Percentiles rank a stretch among this genome's conserved stretches.
phyloP scores from a whole-genome alignment of 192 early-diverging fungal species.

The Ambispora gerdemannii region DNA sequence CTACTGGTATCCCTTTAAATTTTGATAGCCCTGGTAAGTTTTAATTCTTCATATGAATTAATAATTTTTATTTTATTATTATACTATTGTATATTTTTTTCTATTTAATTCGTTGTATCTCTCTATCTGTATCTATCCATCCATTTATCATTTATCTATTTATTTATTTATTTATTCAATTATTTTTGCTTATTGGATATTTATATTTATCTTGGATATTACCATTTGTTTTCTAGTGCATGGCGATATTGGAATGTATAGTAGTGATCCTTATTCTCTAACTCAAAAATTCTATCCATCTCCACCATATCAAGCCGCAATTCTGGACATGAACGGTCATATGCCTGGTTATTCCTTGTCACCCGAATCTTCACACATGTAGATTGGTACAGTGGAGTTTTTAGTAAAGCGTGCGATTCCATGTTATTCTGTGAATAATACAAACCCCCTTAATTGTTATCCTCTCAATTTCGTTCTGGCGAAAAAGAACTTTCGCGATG shows the following conservation, averaged over 20 bases:
- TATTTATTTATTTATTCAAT: background rate
- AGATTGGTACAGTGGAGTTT: background rate
- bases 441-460: background rate
- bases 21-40: background rate
- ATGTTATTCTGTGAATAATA: background rate
- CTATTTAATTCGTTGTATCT: too few species aligned
- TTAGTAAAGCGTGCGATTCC: background rate
- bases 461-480: background rate
- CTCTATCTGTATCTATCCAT: too few species aligned
- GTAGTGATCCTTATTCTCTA: conserved; percentile 4
- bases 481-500: background rate
- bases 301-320: conserved; percentile 23
- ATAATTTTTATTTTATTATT: too few species aligned
- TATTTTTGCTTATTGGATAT: background rate
- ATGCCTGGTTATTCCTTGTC: conserved; percentile 1
- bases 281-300: conserved; percentile 28
- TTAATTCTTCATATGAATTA: background rate
- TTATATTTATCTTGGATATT: background rate
- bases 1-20: background rate
- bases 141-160: background rate
- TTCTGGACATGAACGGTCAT: background rate
- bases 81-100: too few species aligned
- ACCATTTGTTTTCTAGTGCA: background rate
- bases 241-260: background rate
- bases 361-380: conserved; percentile 17